Evolutionary conservation across 176 grass and related monocot species (phyloP), one percentile per base, ranked within the genome.

Genomic region (Raddia distichophylla): DNA sequence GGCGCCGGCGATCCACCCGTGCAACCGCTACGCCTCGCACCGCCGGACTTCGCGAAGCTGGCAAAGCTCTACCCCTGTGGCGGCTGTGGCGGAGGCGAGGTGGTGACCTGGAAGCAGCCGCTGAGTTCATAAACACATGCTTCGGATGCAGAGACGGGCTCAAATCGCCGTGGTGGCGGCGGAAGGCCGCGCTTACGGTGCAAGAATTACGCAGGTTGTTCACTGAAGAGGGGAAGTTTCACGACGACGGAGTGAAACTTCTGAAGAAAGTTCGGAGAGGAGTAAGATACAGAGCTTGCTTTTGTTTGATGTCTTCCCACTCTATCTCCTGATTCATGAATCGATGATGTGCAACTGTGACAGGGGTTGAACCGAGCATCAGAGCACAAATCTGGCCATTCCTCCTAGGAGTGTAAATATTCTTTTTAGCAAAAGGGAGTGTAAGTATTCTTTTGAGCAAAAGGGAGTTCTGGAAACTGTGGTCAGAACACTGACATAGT

Each of bases 301-400:
- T 82, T 67, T 73, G 45, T 73, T 81, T 67, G 32, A 19, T 87
- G 27, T 69, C 35, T 75, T 8, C 16, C 58, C 16, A 3, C 19
- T 17, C n/a, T 75, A 75, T 67, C 51, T 47, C 45, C 27, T 27
- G 27, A 27, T 27, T 27, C 27, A 11, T 83, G 61, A 51, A 37
- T 66, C 8, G 33, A 22, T 33, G 59, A 8, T 75, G 2, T 75
- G 59, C 64, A 84, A 85, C 19, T 82, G 2, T 85, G 76, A 17
- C 55, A 99, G 93, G 97, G 97, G 48, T 99, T 58, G 89, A 94
- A 52, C 85, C 82, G 63, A 91, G 83, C 75, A 91, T 94, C 76
- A 88, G 97, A 85, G 73, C 93, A 10, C 84, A 87, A 48, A 89
- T 96, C 57, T 93, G 97, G 97, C 93, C 97, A 27, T 99, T 99